A percentile compares a stretch with the other conserved stretches of the same genome.
Conservation (phyloP, 352 stramenopile genomes). For the Phytophthora pistaciae region DNA sequence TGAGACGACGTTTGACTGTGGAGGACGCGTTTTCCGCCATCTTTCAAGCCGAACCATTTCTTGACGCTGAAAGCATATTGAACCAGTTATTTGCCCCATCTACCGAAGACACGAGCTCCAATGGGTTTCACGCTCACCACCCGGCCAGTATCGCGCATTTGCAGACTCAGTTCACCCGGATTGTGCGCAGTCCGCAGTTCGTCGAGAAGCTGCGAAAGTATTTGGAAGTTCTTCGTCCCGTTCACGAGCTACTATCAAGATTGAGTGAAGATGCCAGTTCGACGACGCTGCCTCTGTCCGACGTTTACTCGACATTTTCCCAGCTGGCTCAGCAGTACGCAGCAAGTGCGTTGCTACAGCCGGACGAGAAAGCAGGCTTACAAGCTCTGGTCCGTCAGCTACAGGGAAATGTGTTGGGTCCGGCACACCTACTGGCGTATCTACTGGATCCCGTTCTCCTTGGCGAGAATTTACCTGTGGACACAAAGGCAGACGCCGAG, state of each 20-base stretch:
- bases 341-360: slow-evolving; percentile 24
- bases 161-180: slow-evolving; percentile 34
- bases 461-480: slow-evolving; percentile 42
- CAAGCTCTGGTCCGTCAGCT: slow-evolving; percentile 31
- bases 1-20: slow-evolving; percentile 32
- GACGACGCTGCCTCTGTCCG: slow-evolving; percentile 37
- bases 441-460: slow-evolving; percentile 57
- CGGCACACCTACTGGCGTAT: slow-evolving; percentile 40
- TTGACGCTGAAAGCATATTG: slow-evolving; percentile 27
- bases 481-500: slow-evolving; percentile 46
- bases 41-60: slow-evolving; percentile 42
- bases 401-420: slow-evolving; percentile 25
- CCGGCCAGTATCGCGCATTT: slow-evolving; percentile 6
- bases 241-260: slow-evolving; percentile 29
- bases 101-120: background rate
- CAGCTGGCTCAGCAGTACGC: slow-evolving; percentile 34
- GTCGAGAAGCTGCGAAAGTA: slow-evolving; percentile 40
- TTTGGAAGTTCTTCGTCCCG: slow-evolving; percentile 38
- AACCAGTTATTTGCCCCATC: slow-evolving; percentile 16
- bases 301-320: slow-evolving; percentile 43
- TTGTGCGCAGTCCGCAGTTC: slow-evolving; percentile 37
- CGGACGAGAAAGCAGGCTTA: slow-evolving; percentile 37
- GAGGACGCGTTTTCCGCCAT: slow-evolving; percentile 35
- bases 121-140: background rate
- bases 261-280: slow-evolving; percentile 16